phyloP scores from a whole-genome alignment of 495 filamentous ascomycete species.

The Lineolata rhizophorae region DNA sequence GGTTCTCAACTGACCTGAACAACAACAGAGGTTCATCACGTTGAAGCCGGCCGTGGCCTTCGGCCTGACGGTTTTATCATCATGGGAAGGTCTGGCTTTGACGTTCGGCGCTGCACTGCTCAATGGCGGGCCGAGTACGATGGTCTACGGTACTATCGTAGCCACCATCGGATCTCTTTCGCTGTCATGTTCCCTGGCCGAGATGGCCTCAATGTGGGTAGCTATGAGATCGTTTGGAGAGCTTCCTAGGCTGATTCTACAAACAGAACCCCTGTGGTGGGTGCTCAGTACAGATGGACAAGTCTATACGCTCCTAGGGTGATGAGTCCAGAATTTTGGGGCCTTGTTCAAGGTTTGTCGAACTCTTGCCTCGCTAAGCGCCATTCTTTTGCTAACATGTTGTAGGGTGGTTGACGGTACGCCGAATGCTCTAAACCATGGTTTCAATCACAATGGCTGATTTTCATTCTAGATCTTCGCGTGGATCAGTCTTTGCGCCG shows the following conservation, averaged over 20 bases:
- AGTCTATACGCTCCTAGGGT: too few species aligned
- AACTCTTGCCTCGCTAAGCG: not conserved
- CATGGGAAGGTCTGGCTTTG: slow-evolving; percentile 14
- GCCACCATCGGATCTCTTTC: slow-evolving; percentile 11
- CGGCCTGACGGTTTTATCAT: slow-evolving; percentile 9
- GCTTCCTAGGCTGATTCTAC: slow-evolving; percentile 7
- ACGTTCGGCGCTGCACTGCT: slow-evolving; percentile 9
- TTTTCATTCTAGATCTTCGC: too few species aligned
- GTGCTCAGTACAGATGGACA: too few species aligned
- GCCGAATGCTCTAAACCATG: too few species aligned
- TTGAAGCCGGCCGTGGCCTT: slow-evolving; percentile 9
- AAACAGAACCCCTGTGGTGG: slow-evolving; percentile 10
- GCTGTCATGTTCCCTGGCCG: slow-evolving; percentile 13
- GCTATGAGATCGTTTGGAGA: slow-evolving; percentile 5
- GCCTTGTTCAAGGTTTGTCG: slow-evolving; percentile 7
- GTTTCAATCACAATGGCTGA: too few species aligned
- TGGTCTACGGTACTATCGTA: slow-evolving; percentile 16
- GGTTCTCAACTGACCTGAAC: too few species aligned
- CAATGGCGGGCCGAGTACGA: slow-evolving; percentile 17
- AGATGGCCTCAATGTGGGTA: slow-evolving; percentile 19
- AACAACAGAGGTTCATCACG: slow-evolving; percentile 11
- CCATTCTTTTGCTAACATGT: not conserved
- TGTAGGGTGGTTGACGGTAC: slow-evolving; percentile 1
- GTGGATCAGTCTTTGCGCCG: slow-evolving; percentile 11
- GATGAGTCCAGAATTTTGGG: slow-evolving; percentile 8